These are phyloP conservation scores for Xylaria sp. DNA, from an alignment of 495 filamentous ascomycete species.

Conservation along the genomic window DNA sequence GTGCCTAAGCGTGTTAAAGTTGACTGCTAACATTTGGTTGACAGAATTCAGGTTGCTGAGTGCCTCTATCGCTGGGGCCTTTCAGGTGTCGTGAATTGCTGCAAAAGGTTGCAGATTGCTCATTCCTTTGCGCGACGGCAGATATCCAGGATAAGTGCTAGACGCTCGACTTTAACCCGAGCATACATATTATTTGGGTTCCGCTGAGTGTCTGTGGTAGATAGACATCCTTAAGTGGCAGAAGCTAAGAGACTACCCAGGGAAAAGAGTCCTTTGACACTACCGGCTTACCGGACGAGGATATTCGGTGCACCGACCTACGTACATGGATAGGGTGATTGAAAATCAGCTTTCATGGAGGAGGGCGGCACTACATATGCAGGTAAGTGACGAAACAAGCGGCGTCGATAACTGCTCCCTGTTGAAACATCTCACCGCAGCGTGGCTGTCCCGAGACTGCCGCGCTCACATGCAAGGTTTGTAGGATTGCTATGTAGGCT, in stretches of 20 bases:
- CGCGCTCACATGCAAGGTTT: background rate
- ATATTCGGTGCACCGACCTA: background rate
- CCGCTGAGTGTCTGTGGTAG: too few species aligned
- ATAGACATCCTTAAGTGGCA: background rate
- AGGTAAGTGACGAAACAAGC: constrained; percentile 6
- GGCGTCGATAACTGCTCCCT: background rate
- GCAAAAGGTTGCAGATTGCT: background rate
- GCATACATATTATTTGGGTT: background rate
- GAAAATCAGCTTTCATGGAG: constrained; percentile 1
- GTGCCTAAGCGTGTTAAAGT: background rate
- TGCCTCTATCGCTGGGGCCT: background rate
- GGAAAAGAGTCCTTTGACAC: background rate
- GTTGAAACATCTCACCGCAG: background rate
- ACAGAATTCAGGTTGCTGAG: background rate
- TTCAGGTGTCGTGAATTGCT: background rate
- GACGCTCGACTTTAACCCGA: background rate
- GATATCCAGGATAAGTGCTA: background rate
- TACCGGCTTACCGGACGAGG: background rate
- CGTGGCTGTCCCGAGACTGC: constrained; percentile 6
- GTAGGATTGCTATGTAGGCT: background rate
- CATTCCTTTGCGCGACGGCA: background rate
- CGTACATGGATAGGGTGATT: background rate
- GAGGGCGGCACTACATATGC: background rate
- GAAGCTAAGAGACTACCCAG: background rate
- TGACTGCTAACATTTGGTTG: background rate